These are phyloP conservation scores for Schizochytrium sp. DNA, from an alignment of 108 stramenopile species.

Conservation along the genomic window DNA sequence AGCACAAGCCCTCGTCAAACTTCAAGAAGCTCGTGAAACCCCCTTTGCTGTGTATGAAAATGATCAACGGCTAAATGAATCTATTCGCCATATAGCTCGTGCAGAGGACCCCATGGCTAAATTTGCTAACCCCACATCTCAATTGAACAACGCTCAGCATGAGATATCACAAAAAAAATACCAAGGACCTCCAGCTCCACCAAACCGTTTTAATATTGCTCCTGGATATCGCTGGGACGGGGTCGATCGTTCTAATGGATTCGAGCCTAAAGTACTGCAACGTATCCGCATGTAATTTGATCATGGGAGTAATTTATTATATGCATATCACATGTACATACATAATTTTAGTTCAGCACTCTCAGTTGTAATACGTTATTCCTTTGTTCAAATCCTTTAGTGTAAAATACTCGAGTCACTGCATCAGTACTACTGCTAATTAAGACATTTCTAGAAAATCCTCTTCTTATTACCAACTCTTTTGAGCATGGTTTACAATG, in stretches of 20 bases:
- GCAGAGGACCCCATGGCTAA: constrained; percentile 17
- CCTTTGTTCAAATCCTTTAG: too few relatives aligned
- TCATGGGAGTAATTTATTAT: neutral
- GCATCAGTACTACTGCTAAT: too few relatives aligned
- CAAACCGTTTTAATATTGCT: constrained; percentile 90
- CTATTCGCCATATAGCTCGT: neutral
- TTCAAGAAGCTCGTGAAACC: neutral
- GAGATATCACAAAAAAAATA: constrained; percentile 69
- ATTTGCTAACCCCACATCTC: neutral
- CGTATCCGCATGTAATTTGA: neutral
- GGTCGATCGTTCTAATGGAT: constrained; percentile 93
- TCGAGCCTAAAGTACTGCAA: constrained; percentile 86
- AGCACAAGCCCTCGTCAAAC: neutral
- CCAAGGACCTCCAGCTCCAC: constrained; percentile 92
- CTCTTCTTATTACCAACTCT: too few relatives aligned
- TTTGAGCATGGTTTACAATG: too few relatives aligned
- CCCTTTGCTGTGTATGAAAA: constrained; percentile 16
- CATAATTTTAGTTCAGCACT: neutral
- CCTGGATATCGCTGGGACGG: constrained; percentile 99
- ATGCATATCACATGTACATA: neutral
- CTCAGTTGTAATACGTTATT: too few relatives aligned
- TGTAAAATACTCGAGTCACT: too few relatives aligned
- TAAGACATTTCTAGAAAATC: too few relatives aligned
- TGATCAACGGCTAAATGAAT: neutral
- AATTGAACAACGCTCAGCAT: neutral